Evolutionary conservation across 2,329 filamentous ascomycete genomes (phyloP).

Genomic region (Lasiodiplodia sp.): DNA sequence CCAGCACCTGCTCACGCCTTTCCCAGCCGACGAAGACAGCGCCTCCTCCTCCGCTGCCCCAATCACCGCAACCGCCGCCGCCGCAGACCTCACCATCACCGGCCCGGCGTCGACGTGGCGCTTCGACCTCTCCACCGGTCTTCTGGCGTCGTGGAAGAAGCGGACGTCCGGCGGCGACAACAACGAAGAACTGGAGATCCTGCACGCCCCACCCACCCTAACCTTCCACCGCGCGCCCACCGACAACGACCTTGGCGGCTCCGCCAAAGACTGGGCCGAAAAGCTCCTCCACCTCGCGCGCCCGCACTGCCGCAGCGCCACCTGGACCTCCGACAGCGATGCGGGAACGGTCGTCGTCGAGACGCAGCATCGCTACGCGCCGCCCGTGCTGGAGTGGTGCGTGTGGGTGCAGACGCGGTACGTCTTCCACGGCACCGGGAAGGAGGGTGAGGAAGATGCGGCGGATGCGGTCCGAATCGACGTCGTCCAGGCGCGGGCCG

Average conservation of each 20-base stretch:
- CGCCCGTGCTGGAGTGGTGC: background rate
- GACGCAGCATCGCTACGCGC: background rate
- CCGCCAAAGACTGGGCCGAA: slow-evolving; percentile 43
- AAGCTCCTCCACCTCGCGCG: slow-evolving; percentile 52
- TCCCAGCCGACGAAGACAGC: background rate
- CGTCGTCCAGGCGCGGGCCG: background rate
- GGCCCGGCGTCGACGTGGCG: background rate
- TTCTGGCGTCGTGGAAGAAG: background rate
- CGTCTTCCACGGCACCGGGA: background rate
- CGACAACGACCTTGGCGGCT: background rate
- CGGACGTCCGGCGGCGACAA: too few relatives aligned
- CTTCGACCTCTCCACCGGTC: background rate
- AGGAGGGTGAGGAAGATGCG: too few relatives aligned
- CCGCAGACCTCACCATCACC: background rate
- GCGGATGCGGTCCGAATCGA: background rate
- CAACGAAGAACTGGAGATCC: too few relatives aligned
- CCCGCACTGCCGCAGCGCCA: background rate
- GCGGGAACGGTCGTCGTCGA: background rate
- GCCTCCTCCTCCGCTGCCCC: background rate
- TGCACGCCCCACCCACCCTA: background rate
- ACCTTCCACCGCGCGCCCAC: background rate
- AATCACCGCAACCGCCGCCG: background rate
- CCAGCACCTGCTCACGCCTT: background rate
- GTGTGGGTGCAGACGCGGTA: background rate
- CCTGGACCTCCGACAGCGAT: background rate